A percentile compares a stretch with the other conserved stretches of the same genome.
Evolutionary conservation across 2,329 filamentous ascomycete species (phyloP).

Genomic region (Pseudogymnoascus sp.): DNA sequence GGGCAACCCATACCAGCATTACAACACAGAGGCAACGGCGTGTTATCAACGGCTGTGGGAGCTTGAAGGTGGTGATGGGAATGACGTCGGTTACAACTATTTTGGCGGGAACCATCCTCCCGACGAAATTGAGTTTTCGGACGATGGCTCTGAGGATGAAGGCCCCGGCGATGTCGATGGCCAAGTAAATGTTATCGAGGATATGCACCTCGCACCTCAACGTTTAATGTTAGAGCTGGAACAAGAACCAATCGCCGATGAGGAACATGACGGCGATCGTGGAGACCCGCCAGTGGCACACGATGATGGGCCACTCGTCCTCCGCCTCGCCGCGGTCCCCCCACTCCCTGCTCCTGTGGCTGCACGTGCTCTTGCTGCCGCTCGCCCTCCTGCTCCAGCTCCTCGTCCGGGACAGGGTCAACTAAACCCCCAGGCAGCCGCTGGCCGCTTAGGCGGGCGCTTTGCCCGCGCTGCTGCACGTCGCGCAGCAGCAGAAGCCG

Average conservation of each 20-base stretch:
- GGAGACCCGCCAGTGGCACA: constrained; percentile 12
- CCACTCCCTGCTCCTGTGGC: constrained; percentile 12
- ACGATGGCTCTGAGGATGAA: constrained; percentile 9
- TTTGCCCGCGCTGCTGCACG: not conserved
- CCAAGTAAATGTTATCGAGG: not conserved
- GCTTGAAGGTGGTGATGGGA: constrained; percentile 68
- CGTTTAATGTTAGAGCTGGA: not conserved
- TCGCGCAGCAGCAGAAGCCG: not conserved
- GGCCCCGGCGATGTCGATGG: not conserved
- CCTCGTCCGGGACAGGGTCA: constrained; percentile 10
- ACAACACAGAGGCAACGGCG: constrained; percentile 59
- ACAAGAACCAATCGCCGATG: constrained; percentile 7
- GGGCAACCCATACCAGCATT: constrained; percentile 79
- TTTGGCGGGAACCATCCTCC: constrained; percentile 13
- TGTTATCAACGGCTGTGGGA: constrained; percentile 91
- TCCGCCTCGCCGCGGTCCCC: constrained; percentile 25
- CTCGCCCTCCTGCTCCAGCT: constrained; percentile 12
- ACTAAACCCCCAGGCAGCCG: not conserved
- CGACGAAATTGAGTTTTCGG: not conserved
- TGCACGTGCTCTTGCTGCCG: constrained; percentile 13
- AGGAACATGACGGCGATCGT: not conserved
- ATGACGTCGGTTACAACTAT: constrained; percentile 24
- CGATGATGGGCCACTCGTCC: constrained; percentile 26
- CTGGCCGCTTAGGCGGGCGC: not conserved
- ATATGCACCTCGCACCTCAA: not conserved